These are phyloP conservation scores for Pinus tabuliformis DNA, from an alignment of 75 land plant genomes.

Conservation along the genomic window DNA sequence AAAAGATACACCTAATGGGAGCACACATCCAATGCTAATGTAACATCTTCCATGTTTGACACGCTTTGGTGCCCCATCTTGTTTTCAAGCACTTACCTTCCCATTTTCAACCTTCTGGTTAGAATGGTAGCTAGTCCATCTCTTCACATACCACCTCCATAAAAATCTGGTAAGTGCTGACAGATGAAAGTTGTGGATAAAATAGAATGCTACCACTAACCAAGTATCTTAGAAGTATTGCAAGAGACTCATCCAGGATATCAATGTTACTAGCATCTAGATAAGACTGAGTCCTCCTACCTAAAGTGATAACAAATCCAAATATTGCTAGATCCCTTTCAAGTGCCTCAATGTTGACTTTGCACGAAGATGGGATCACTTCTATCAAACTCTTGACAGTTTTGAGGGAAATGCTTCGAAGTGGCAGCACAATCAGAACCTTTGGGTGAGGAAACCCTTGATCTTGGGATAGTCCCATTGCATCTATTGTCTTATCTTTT, in stretches of 20 bases:
- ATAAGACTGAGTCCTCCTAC: conserved; percentile 75
- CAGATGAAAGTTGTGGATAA: conserved; percentile 90
- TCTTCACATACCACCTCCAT: conserved; percentile 99
- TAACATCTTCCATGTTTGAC: conserved; percentile 46
- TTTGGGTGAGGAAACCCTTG: no score
- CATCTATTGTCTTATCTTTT: no score
- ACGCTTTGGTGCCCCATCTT: conserved; percentile 25
- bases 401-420: no score
- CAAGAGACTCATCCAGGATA: conserved; percentile 54
- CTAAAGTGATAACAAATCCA: conserved; percentile 92
- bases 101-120: conserved; percentile 34
- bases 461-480: no score
- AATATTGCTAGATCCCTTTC: conserved; percentile 91
- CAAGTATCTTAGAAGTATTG: conserved; percentile 79
- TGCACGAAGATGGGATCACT: no score
- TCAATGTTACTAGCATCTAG: conserved; percentile 53
- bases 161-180: conserved; percentile 91
- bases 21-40: conserved; percentile 62
- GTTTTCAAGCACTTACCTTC: conserved; percentile 34
- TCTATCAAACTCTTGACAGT: no score
- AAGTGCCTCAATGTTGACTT: no score
- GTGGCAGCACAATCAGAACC: no score
- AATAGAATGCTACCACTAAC: conserved; percentile 88
- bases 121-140: conserved; percentile 94
- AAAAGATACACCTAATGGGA: no score